These are phyloP conservation scores for Rhizodiscina lignyota DNA, from an alignment of 495 filamentous ascomycete genomes.

Conservation along the genomic window DNA sequence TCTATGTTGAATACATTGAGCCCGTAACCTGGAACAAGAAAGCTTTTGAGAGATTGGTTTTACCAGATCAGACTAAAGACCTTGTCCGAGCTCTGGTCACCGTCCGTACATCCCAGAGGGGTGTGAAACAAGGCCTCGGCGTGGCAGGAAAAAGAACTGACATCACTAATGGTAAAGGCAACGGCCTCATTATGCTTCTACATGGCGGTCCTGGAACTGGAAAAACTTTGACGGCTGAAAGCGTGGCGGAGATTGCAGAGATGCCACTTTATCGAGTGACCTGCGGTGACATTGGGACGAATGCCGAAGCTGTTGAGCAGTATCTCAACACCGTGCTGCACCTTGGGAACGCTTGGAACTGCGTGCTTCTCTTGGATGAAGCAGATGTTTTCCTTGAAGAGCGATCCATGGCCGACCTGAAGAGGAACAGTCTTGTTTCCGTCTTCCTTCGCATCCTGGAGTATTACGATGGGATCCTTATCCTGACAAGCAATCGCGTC, in stretches of 20 bases:
- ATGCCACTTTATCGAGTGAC: constrained; percentile 38
- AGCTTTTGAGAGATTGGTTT: too few species aligned
- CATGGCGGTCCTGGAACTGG: constrained; percentile 41
- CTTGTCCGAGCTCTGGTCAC: too few species aligned
- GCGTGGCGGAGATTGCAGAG: constrained; percentile 33
- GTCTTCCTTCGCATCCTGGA: constrained; percentile 14
- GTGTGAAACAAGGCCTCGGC: too few species aligned
- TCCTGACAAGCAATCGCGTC: constrained; percentile 11
- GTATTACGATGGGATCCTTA: constrained; percentile 13
- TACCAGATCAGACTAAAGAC: too few species aligned
- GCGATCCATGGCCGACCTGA: constrained; percentile 24
- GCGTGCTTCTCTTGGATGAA: constrained; percentile 37
- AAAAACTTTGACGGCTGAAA: constrained; percentile 40
- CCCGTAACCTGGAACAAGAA: too few species aligned
- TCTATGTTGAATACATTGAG: too few species aligned
- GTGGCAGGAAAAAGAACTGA: too few species aligned
- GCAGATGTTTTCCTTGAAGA: constrained; percentile 34
- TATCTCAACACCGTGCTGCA: constrained; percentile 33
- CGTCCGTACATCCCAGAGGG: too few species aligned
- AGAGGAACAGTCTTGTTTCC: constrained; percentile 37
- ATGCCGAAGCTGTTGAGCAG: constrained; percentile 30
- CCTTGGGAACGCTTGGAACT: constrained; percentile 33
- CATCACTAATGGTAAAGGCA: constrained; percentile 22
- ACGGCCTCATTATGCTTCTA: constrained; percentile 42
- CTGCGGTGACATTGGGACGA: constrained; percentile 36